phyloP scores from a whole-genome alignment of 2,329 filamentous ascomycete species.

The Paracoccidioides lutzii region DNA sequence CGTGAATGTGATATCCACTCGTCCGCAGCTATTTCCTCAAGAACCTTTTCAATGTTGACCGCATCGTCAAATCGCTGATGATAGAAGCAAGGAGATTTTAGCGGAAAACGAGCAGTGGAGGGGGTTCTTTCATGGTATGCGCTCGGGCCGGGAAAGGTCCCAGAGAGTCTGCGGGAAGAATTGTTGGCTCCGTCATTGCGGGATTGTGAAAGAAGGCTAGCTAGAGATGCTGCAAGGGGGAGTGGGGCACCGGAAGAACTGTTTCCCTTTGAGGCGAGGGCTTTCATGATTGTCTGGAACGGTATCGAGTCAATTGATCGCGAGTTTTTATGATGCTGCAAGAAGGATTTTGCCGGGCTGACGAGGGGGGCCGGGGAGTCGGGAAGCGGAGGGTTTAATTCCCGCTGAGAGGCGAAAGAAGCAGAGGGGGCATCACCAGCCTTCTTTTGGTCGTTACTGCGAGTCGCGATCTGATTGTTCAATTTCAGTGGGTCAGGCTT shows the following conservation, averaged over 20 bases:
- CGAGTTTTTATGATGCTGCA: slow-evolving; percentile 37
- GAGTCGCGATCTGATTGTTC: slow-evolving; percentile 21
- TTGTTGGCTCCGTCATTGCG: neutral
- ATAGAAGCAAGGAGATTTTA: slow-evolving; percentile 94
- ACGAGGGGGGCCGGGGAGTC: slow-evolving; percentile 18
- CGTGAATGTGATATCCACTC: slow-evolving; percentile 88
- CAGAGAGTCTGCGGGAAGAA: slow-evolving; percentile 47
- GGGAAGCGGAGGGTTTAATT: neutral
- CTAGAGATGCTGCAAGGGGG: slow-evolving; percentile 48
- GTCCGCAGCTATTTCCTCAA: slow-evolving; percentile 81
- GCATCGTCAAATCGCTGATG: slow-evolving; percentile 94
- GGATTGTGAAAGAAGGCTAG: slow-evolving; percentile 5
- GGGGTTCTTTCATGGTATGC: slow-evolving; percentile 32
- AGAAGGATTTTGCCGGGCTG: slow-evolving; percentile 23
- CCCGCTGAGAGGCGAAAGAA: slow-evolving; percentile 11
- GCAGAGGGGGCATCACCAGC: slow-evolving; percentile 13
- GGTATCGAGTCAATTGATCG: slow-evolving; percentile 56
- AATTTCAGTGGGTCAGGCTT: slow-evolving; percentile 32
- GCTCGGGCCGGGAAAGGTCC: slow-evolving; percentile 40
- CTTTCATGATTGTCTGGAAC: slow-evolving; percentile 72
- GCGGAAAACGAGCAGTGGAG: slow-evolving; percentile 42
- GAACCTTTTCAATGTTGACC: slow-evolving; percentile 84
- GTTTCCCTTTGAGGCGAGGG: slow-evolving; percentile 46
- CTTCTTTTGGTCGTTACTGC: slow-evolving; percentile 12
- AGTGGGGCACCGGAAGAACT: slow-evolving; percentile 42